Base-by-base conservation (phyloP, 2,329 filamentous ascomycete species). In the Tolypocladium album region DNA sequence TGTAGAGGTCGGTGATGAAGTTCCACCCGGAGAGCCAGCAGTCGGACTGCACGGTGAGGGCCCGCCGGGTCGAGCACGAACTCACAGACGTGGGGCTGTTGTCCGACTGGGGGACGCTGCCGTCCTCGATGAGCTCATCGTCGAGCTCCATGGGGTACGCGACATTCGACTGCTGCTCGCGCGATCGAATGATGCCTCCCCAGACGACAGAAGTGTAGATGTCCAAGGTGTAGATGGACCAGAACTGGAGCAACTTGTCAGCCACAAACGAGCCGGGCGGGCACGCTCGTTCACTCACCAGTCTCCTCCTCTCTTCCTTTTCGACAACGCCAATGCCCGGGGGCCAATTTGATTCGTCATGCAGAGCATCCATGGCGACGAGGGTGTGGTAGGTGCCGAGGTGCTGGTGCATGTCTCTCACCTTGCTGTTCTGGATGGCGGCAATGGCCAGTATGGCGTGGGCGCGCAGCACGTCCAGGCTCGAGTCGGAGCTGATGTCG, bases 161-260 rank as follows among this genome's bases (percentile, higher is more conserved):
- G 9, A 69, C 66, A 22, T 64, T 65, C 7, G 61, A 65, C 40
- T 65, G 67, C 42, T 65, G 61, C 58, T 68, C 67, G n/a, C 62
- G 62, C 34, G 59, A 65, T 39, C 64, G 63, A 4, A 68, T 59
- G 17, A 66, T 59, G 43, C 65, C 65, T 13, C 64, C 76, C 76
- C 79, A 83, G 9, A 84, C 79, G 45, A 82, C 76, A 3, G 79
- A 76, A 0, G 78, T 74, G 67, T 79, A 82, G 3, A 85, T 74
- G 60, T 85, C 82, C 1, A 84, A 69, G 11, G 78, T 81, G 65
- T 84, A 85, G 59, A 81, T 82, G 43, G 80, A 80, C 82, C 82
- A 85, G 64, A 78, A 79, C 75, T 79, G 61, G 3, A 56, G 59
- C 34, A 7, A 59, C 24, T 12, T 2, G 34, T 24, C 13, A 36